These are phyloP conservation scores for Scedosporium aurantiacum DNA, from an alignment of 2,329 filamentous ascomycete species.

Conservation along the genomic window DNA sequence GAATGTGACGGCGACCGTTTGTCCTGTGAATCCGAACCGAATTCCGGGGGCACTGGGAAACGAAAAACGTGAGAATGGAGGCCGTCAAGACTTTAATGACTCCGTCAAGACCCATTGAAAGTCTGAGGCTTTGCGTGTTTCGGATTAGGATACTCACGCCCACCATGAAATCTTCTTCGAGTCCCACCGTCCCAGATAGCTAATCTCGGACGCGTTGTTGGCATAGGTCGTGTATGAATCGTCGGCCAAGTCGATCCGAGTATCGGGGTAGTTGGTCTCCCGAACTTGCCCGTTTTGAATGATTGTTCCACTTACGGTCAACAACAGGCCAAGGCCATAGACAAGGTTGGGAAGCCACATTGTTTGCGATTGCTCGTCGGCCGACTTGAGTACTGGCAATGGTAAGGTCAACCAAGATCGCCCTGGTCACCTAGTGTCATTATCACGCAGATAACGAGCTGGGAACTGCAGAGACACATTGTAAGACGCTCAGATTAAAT, in stretches of 20 bases:
- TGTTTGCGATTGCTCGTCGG: background rate
- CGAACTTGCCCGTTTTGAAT: constrained; percentile 30
- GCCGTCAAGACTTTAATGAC: background rate
- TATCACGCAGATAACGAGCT: background rate
- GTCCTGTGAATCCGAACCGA: constrained; percentile 43
- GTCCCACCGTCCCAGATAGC: constrained; percentile 54
- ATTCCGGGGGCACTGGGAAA: constrained; percentile 35
- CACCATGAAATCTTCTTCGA: constrained; percentile 49
- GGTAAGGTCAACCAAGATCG: background rate
- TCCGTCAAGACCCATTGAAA: background rate
- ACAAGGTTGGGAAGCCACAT: constrained; percentile 7
- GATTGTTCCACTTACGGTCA: constrained; percentile 18
- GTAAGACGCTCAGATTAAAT: background rate
- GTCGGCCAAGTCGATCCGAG: constrained; percentile 21
- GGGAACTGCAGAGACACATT: background rate
- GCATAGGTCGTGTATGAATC: constrained; percentile 32
- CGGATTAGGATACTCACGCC: constrained; percentile 31
- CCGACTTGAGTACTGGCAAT: background rate
- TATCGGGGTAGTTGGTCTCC: constrained; percentile 28
- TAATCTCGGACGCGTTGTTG: constrained; percentile 40
- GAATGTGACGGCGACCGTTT: constrained; percentile 41
- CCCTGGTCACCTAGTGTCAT: background rate
- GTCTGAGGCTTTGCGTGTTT: too few relatives aligned
- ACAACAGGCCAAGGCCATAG: constrained; percentile 13
- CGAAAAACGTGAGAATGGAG: background rate